Evolutionary conservation across 495 filamentous ascomycete species (phyloP).

Genomic region (Podospora appendiculata): DNA sequence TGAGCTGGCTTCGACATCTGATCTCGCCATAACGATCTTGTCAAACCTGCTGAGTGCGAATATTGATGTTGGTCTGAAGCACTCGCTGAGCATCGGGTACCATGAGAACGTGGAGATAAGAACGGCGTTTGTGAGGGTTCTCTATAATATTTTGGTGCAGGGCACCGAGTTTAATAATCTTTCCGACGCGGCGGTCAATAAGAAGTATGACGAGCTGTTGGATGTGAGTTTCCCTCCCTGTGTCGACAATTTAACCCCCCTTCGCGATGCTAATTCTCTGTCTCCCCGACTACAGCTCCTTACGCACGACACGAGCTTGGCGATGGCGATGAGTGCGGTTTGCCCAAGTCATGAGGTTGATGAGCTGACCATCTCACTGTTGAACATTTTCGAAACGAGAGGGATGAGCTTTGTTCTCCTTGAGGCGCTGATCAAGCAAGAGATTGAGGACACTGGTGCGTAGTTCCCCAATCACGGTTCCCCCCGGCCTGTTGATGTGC

Average conservation of each 20-base stretch:
- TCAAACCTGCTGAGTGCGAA: constrained; percentile 61
- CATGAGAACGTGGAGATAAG: constrained; percentile 59
- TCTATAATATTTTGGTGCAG: constrained; percentile 59
- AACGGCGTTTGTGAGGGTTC: constrained; percentile 59
- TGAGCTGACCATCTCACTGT: constrained; percentile 53
- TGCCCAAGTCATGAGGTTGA: constrained; percentile 59
- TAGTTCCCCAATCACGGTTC: not conserved
- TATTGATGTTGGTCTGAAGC: constrained; percentile 60
- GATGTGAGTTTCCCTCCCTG: constrained; percentile 30
- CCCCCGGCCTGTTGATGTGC: not conserved
- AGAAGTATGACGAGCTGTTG: constrained; percentile 56
- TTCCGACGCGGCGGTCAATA: constrained; percentile 54
- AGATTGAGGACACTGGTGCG: constrained; percentile 53
- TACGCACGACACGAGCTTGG: constrained; percentile 49
- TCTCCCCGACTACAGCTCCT: constrained; percentile 33
- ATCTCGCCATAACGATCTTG: constrained; percentile 55
- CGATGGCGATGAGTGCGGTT: constrained; percentile 52
- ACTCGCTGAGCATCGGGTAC: constrained; percentile 57
- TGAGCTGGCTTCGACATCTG: constrained; percentile 41
- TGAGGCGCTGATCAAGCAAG: constrained; percentile 56
- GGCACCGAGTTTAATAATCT: constrained; percentile 60
- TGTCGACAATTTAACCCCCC: not conserved
- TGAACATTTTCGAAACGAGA: constrained; percentile 60
- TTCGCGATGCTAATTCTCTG: not conserved
- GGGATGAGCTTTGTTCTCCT: constrained; percentile 52